Evolutionary conservation across 2,329 filamentous ascomycete genomes (phyloP).

Genomic region (Verticillium dahliae): DNA sequence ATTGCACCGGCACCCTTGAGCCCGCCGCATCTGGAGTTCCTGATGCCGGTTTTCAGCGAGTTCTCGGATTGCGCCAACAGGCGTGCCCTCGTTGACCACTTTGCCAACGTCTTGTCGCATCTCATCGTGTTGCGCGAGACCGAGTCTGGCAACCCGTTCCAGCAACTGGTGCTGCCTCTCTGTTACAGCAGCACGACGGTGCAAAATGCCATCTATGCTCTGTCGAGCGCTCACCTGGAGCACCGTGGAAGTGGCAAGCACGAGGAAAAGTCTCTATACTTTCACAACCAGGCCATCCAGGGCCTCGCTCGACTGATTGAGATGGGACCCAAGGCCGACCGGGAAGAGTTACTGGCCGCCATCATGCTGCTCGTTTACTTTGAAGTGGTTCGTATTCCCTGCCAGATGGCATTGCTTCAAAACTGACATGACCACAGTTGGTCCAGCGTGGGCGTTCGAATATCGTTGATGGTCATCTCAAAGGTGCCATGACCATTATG

Average conservation of each 20-base stretch:
- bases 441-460: conserved; percentile 54
- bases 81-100: conserved; percentile 53
- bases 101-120: conserved; percentile 57
- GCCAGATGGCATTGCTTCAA: neutral
- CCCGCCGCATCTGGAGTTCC: conserved; percentile 43
- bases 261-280: conserved; percentile 49
- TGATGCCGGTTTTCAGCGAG: conserved; percentile 46
- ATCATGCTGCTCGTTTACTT: conserved; percentile 59
- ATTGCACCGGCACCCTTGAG: conserved; percentile 28
- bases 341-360: conserved; percentile 52
- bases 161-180: conserved; percentile 55
- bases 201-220: conserved; percentile 77
- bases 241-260: conserved; percentile 47
- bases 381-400: conserved; percentile 47
- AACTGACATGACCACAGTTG: conserved; percentile 31
- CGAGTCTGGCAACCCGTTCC: conserved; percentile 56
- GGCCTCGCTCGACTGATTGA: conserved; percentile 52
- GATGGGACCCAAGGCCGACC: conserved; percentile 38
- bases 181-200: conserved; percentile 51
- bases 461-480: conserved; percentile 54
- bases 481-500: conserved; percentile 57
- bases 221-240: conserved; percentile 79
- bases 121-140: conserved; percentile 57
- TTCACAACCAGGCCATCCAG: conserved; percentile 54
- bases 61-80: conserved; percentile 49